Evolutionary conservation across 1,284 basidiomycete species (phyloP).

Genomic region (Ceratobasidium sp.): DNA sequence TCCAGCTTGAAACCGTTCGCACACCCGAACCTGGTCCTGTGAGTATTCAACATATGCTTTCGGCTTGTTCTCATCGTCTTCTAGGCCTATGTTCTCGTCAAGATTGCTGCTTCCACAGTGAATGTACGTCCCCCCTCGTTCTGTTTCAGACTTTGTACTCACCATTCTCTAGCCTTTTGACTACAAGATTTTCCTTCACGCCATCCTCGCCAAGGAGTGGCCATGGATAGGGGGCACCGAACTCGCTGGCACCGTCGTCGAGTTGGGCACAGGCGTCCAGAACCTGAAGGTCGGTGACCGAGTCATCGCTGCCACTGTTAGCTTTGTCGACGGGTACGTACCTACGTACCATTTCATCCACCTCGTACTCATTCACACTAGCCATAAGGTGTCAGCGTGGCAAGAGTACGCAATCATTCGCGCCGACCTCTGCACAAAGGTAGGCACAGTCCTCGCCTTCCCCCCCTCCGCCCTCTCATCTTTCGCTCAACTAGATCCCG

Average conservation of each 20-base stretch:
- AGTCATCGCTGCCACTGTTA: conserved; percentile 2
- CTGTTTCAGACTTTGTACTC: not conserved
- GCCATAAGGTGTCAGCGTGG: conserved; percentile 5
- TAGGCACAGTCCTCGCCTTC: not conserved
- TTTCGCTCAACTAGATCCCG: conserved; percentile 16
- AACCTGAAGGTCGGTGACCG: conserved; percentile 24
- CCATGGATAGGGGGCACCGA: conserved; percentile 34
- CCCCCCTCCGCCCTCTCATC: not conserved
- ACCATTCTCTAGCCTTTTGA: conserved; percentile 11
- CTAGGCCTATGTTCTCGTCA: conserved; percentile 20
- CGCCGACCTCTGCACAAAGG: conserved; percentile 35
- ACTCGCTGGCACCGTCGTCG: conserved; percentile 26
- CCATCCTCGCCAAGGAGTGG: conserved; percentile 34
- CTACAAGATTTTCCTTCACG: conserved; percentile 15
- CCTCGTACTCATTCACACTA: not conserved
- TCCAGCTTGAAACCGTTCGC: conserved; percentile 14
- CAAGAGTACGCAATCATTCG: conserved; percentile 23
- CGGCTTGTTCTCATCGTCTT: not conserved
- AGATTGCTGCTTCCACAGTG: conserved; percentile 21
- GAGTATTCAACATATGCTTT: not conserved
- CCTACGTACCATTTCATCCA: not conserved
- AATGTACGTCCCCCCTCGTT: conserved; percentile 4
- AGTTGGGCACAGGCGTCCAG: conserved; percentile 8
- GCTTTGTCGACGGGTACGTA: conserved; percentile 27
- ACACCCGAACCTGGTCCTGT: not conserved